Evolutionary conservation across 805 yeast species (phyloP), one percentile per base, ranked within the genome.

Genomic region (Lachancea nothofagi): DNA sequence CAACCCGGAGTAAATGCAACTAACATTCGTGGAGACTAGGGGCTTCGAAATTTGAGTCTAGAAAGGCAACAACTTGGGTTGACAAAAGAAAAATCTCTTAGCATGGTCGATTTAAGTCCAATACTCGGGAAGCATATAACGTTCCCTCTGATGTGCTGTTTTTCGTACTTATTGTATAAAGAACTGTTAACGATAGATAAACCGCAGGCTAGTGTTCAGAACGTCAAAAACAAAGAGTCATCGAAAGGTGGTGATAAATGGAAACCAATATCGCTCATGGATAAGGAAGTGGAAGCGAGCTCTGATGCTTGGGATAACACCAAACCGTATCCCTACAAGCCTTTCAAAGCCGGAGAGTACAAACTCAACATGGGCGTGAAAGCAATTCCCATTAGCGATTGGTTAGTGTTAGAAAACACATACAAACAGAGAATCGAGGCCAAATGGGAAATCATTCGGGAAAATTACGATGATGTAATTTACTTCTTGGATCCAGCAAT

Each of bases 341-440:
- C 86, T 1, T 81, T 78, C 64, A 78, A 75, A 53, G 68, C 74
- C 33, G 80, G 76, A 12, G 72, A 65, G 33, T 78, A 80, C 49
- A 72, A 70, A 45, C 60, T 82, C 59, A 80, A 81, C 2, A 74
- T 83, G 81, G 83, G 80, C 1, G 67, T 80, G 36, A 64, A 69
- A 43, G 65, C 70, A 52, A 51, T 69, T 29, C 59, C 66, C 25
- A 56, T 77, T 2, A 67, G 71, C 29, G 80, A 80, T 28, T 74
- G 80, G 74, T 63, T 84, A 18, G 61, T 75, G 23, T 56, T 84
- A 3, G 93, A 84, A 42, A 61, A 77, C 31, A 74, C 82, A 0
- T 83, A 82, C 51, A 49, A 67, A 38, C 58, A 66, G 3, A 60
- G 66, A 31, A 70, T 76, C 13, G 48, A 71, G 24, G 64, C 75